Conservation (phyloP, 768 basidiomycete genomes). For the Aureoboletus auriporus region DNA sequence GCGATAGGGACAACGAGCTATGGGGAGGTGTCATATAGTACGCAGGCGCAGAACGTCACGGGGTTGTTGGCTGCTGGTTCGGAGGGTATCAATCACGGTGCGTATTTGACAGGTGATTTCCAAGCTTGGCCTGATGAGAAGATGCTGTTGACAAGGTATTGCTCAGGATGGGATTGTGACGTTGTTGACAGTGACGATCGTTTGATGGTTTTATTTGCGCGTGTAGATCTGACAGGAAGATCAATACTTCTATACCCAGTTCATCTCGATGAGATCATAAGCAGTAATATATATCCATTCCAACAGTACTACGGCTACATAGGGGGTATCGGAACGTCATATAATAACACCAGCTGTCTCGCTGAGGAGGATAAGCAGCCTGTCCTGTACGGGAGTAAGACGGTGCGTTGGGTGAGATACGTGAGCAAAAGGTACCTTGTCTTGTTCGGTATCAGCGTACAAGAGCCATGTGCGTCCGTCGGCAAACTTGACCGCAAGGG, state of each 20-base stretch:
- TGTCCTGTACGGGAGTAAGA: conserved; percentile 19
- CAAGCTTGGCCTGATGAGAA: not conserved
- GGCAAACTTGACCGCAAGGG: conserved; percentile 62
- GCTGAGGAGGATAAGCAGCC: conserved; percentile 25
- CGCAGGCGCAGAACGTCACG: conserved; percentile 42
- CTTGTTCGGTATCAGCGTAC: conserved; percentile 59
- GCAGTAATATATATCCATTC: not conserved
- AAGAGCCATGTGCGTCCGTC: conserved; percentile 51
- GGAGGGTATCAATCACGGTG: conserved; percentile 52
- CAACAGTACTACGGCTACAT: conserved; percentile 18
- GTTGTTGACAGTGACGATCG: conserved; percentile 49
- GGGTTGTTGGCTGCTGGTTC: conserved; percentile 53
- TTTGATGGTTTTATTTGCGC: not conserved
- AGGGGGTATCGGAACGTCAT: conserved; percentile 14
- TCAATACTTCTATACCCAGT: too few species aligned
- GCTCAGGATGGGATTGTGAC: conserved; percentile 56
- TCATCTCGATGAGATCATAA: not conserved
- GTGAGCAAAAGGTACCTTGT: conserved; percentile 42
- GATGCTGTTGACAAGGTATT: conserved; percentile 39
- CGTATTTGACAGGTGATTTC: not conserved
- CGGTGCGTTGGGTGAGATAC: not conserved
- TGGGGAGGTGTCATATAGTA: conserved; percentile 44
- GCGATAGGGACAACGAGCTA: conserved; percentile 38
- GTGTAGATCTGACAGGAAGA: not conserved
- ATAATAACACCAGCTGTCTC: conserved; percentile 28